Evolutionary conservation across 352 stramenopile species (phyloP), one percentile per base, ranked within the genome.

Genomic region (Globisporangium orthogonon): DNA sequence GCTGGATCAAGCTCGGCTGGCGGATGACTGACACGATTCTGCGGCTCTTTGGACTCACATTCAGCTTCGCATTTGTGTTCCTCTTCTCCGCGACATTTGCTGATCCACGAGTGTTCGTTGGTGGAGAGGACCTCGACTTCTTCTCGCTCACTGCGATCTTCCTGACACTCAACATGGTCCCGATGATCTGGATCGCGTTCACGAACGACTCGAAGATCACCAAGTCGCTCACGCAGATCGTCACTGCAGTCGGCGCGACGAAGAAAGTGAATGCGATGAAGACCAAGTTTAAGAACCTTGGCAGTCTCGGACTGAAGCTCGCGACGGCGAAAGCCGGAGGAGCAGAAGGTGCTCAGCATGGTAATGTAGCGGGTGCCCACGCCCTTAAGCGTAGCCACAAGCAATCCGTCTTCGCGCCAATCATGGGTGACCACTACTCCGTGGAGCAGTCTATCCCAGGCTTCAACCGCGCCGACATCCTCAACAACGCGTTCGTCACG

Each of bases 181-280:
- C 86, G 7, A 86, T 96, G 65, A 80, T 96, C n/a, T 95, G 84
- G 77, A 78, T 97, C 41, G 84, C 83, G 6, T 96, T 97, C 63
- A 90, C 84, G 0, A 96, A 96, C 60, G 87, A 97, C 61, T 70
- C 74, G 7, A 90, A 95, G 68, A 62, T 95, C 14, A 82, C 76
- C 18, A 95, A 93, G 56, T 93, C 83, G 29, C 73, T 95, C 41
- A 70, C 79, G 3, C 80, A 93, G 50, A 82, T 95, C 15, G 61
- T 92, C n/a, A 76, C 83, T 5, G 76, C 86, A 10, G 82, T 93
- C 6, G 74, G 72, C 0, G 81, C 80, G 2, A 77, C 73, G 17
- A 92, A 94, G 56, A 94, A 92, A 56, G 75, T 89, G 5, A 87
- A 74, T 14, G 69, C 73, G 6, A 64, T 91, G 45, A 94, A 94